phyloP scores from a whole-genome alignment of 1,139 yeast species.

The Sugiyamaella pinicola region DNA sequence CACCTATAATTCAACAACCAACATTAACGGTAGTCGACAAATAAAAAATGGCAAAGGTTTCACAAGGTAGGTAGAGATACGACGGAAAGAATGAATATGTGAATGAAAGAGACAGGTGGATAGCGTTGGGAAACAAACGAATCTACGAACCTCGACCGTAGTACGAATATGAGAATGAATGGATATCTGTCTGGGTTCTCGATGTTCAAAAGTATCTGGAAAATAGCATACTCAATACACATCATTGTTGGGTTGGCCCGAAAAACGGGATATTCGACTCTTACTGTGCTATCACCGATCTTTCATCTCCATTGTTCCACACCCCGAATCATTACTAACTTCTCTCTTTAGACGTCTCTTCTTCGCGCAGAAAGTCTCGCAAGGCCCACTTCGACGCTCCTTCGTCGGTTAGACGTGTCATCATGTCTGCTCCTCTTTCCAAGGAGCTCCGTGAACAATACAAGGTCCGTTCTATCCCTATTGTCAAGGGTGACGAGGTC shows the following conservation, averaged over 20 bases:
- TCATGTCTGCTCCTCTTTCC: slow-evolving; percentile 98
- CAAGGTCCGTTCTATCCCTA: slow-evolving; percentile 94
- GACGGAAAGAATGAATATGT: not conserved
- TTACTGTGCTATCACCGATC: too few relatives aligned
- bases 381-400: slow-evolving; percentile 99
- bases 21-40: slow-evolving; percentile 19
- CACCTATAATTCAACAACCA: slow-evolving; percentile 17
- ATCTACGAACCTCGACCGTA: too few relatives aligned
- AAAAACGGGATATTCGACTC: too few relatives aligned
- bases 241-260: too few relatives aligned
- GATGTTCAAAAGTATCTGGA: too few relatives aligned
- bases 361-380: slow-evolving; percentile 99
- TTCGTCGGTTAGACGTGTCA: slow-evolving; percentile 91
- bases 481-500: slow-evolving; percentile 98
- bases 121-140: too few relatives aligned
- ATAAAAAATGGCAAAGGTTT: slow-evolving; percentile 42
- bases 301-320: not conserved
- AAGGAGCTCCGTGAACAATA: slow-evolving; percentile 98
- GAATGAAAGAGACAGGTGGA: too few relatives aligned
- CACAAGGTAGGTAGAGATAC: slow-evolving; percentile 36
- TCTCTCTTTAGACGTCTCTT: slow-evolving; percentile 72
- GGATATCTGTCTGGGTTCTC: too few relatives aligned
- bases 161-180: too few relatives aligned
- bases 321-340: slow-evolving; percentile 13
- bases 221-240: too few relatives aligned